Conservation (phyloP, 805 yeast genomes). For the Lachancea fermentati region DNA sequence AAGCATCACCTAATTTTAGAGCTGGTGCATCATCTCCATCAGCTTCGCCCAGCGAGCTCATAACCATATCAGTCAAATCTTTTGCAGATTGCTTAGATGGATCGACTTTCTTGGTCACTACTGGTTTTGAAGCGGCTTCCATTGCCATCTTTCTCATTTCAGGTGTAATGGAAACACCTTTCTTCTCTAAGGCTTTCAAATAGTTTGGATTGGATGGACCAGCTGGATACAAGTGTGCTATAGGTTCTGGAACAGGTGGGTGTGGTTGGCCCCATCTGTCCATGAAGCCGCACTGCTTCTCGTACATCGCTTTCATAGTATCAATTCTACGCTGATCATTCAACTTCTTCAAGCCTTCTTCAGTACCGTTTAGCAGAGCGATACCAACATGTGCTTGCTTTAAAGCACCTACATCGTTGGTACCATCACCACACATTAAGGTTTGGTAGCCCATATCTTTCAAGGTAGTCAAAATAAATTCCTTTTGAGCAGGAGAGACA, state of each 20-base stretch:
- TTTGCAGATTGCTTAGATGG: constrained; percentile 30
- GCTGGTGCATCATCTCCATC: constrained; percentile 81
- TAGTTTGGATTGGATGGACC: constrained; percentile 89
- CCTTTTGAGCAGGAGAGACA: constrained; percentile 95
- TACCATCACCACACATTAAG: constrained; percentile 99
- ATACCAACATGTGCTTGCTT: constrained; percentile 98
- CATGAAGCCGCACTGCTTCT: constrained; percentile 77
- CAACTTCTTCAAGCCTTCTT: constrained; percentile 83
- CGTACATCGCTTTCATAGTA: constrained; percentile 59
- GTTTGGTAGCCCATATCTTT: constrained; percentile 89
- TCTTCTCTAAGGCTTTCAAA: constrained; percentile 75
- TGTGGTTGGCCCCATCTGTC: constrained; percentile 76
- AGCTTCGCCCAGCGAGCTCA: constrained; percentile 25
- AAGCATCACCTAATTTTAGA: constrained; percentile 94
- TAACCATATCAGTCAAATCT: constrained; percentile 43
- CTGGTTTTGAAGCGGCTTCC: constrained; percentile 40
- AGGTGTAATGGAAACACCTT: constrained; percentile 73
- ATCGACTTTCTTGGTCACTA: constrained; percentile 21
- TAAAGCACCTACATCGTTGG: constrained; percentile 99
- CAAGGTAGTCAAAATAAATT: constrained; percentile 74
- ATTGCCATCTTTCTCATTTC: constrained; percentile 61
- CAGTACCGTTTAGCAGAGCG: constrained; percentile 96
- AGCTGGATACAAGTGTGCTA: constrained; percentile 96
- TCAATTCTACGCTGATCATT: constrained; percentile 74
- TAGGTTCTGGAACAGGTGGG: constrained; percentile 76